phyloP scores from a whole-genome alignment of 108 stramenopile species.

The Skeletonema tropicum region DNA sequence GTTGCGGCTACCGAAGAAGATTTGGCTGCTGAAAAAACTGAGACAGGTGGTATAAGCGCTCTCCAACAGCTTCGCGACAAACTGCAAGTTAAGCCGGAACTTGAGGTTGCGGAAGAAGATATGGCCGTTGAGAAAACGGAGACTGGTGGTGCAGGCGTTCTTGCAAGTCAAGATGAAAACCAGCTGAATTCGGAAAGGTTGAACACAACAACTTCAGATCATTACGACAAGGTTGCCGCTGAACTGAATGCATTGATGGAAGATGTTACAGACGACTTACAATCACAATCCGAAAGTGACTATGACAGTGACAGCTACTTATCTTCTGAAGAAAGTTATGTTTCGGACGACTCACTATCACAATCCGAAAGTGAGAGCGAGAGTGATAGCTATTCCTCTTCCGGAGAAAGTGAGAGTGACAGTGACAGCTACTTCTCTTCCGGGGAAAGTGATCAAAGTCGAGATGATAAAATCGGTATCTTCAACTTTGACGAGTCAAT shows the following conservation, averaged over 20 bases:
- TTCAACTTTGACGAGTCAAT: neutral
- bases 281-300: neutral
- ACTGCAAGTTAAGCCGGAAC: too few species aligned
- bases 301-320: neutral
- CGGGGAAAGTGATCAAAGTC: neutral
- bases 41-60: neutral
- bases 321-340: neutral
- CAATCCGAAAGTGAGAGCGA: too few species aligned
- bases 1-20: neutral
- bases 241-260: slow-evolving; percentile 6
- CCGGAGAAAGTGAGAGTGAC: neutral
- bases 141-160: neutral
- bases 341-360: too few species aligned
- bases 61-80: too few species aligned
- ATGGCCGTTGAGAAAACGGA: neutral
- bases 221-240: neutral
- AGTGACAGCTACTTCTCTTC: neutral
- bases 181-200: neutral
- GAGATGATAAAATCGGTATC: neutral
- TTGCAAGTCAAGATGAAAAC: neutral
- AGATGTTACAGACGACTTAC: neutral
- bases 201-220: neutral
- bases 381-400: neutral
- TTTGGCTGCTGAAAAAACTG: neutral
- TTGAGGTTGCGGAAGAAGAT: neutral